Evolutionary conservation across 192 early-diverging fungal species (phyloP).

Genomic region (Backusella tuberculispora): DNA sequence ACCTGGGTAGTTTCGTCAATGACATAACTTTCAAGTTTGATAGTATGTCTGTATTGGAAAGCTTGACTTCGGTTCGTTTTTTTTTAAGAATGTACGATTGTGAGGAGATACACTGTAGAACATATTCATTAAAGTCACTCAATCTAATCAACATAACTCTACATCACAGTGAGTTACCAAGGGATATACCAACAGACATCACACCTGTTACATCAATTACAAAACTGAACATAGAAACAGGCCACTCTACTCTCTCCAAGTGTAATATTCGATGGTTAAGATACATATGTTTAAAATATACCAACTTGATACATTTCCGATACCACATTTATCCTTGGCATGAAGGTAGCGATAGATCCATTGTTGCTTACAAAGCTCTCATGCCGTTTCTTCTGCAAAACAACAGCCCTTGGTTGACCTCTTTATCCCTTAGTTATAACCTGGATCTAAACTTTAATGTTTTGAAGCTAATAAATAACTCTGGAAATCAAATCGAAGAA

Average conservation of each 20-base stretch:
- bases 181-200: neutral
- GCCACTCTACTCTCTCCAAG: accelerated
- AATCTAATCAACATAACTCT: neutral
- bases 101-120: neutral
- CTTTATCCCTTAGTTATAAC: neutral
- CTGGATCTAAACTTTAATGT: neutral
- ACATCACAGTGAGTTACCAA: neutral
- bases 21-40: neutral
- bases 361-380: neutral
- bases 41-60: neutral
- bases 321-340: neutral
- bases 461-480: neutral
- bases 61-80: neutral
- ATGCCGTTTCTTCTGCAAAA: neutral
- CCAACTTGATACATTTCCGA: neutral
- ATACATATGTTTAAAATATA: neutral
- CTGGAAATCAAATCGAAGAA: too few species aligned
- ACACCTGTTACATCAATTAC: neutral
- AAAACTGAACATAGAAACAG: neutral
- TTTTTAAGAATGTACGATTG: neutral
- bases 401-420: neutral
- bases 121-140: neutral
- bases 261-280: neutral
- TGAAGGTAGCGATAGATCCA: too few species aligned
- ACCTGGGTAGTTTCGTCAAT: neutral